Conservation (phyloP, 441 rosid species). For the Erodium trifolium region DNA sequence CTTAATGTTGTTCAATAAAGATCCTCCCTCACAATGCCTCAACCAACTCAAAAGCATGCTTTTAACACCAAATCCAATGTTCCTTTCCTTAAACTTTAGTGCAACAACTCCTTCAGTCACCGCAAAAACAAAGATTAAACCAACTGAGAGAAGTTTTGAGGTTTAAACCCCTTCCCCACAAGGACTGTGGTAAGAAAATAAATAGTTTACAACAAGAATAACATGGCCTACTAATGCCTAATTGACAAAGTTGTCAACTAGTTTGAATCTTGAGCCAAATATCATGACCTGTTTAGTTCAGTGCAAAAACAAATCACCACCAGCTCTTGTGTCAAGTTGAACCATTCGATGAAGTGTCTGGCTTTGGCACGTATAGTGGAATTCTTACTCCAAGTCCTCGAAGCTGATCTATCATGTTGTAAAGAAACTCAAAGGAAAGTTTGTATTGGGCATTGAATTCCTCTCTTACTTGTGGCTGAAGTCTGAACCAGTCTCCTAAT, state of each 20-base stretch:
- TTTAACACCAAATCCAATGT: too few species aligned
- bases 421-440: conserved; percentile 72
- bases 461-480: conserved; percentile 67
- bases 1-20: too few species aligned
- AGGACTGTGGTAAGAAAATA: too few species aligned
- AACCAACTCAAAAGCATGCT: too few species aligned
- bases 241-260: neutral
- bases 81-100: too few species aligned
- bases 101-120: too few species aligned
- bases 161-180: too few species aligned
- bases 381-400: conserved; percentile 51
- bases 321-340: neutral
- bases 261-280: neutral
- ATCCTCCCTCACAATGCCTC: too few species aligned
- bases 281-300: neutral
- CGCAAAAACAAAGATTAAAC: too few species aligned
- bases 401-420: conserved; percentile 51
- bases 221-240: neutral
- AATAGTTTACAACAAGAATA: neutral
- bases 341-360: conserved; percentile 17
- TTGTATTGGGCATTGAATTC: conserved; percentile 55
- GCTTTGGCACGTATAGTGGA: conserved; percentile 41
- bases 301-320: neutral
- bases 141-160: too few species aligned
- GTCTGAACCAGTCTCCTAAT: conserved; percentile 79